These are phyloP conservation scores for Suillus subaureus DNA, from an alignment of 768 basidiomycete species.

Conservation along the genomic window DNA sequence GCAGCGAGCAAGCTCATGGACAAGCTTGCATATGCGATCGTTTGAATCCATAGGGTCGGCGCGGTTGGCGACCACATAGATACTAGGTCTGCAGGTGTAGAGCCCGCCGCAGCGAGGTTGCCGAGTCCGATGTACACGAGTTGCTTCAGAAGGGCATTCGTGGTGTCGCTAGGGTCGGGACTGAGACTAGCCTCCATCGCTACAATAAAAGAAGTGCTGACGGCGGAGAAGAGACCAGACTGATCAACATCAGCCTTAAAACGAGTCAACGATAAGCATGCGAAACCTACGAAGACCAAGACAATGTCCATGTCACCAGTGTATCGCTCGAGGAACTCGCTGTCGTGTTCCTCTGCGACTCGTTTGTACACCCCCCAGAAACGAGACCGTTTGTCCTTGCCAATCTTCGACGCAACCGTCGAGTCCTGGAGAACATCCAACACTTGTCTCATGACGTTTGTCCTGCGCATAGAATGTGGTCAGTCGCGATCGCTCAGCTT, in stretches of 20 bases:
- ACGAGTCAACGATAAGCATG: neutral
- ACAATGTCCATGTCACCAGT: constrained; percentile 21
- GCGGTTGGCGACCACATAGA: neutral
- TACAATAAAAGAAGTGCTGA: constrained; percentile 16
- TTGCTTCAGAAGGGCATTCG: constrained; percentile 14
- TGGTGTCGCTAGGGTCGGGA: constrained; percentile 16
- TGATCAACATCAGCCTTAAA: neutral
- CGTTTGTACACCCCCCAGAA: constrained; percentile 18
- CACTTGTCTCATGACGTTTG: neutral
- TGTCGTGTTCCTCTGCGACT: constrained; percentile 18
- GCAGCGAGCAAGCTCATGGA: constrained; percentile 16
- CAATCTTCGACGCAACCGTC: neutral
- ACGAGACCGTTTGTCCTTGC: neutral
- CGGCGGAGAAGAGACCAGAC: constrained; percentile 20
- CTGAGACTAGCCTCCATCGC: constrained; percentile 11
- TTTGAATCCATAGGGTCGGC: neutral
- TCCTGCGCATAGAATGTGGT: neutral
- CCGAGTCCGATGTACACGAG: constrained; percentile 10
- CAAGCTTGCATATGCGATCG: constrained; percentile 16
- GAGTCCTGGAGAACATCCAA: neutral
- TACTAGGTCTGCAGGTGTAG: neutral
- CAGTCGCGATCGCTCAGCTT: neutral
- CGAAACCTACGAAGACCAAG: constrained; percentile 22
- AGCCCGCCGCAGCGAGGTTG: constrained; percentile 9
- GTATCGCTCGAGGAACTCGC: constrained; percentile 18